phyloP scores from a whole-genome alignment of 1,139 yeast genomes.

The Candida smagusa region DNA sequence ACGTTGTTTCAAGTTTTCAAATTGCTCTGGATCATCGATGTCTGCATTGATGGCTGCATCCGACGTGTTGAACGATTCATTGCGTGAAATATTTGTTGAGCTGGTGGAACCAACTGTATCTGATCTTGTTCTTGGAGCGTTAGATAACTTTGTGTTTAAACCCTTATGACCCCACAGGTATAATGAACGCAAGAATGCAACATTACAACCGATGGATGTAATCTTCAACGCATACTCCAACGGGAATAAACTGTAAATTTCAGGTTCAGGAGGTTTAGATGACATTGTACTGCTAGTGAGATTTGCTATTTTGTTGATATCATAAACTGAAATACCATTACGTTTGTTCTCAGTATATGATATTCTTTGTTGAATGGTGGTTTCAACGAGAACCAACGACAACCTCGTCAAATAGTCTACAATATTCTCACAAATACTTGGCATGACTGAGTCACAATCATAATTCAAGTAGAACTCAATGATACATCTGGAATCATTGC shows the following conservation, averaged over 20 bases:
- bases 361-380: conserved; percentile 64
- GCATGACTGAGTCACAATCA: conserved; percentile 84
- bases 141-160: conserved; percentile 21
- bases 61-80: conserved; percentile 28
- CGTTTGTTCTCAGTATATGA: conserved; percentile 62
- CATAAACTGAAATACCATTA: conserved; percentile 69
- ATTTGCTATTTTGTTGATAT: conserved; percentile 68
- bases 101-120: conserved; percentile 40
- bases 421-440: conserved; percentile 81
- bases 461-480: conserved; percentile 92
- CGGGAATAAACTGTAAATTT: conserved; percentile 55
- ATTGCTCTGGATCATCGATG: conserved; percentile 76
- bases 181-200: conserved; percentile 77
- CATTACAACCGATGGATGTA: conserved; percentile 75
- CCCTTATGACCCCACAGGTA: conserved; percentile 89
- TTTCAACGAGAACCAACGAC: conserved; percentile 70
- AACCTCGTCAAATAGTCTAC: conserved; percentile 75
- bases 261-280: conserved; percentile 63
- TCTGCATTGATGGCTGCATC: conserved; percentile 25
- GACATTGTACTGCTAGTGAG: conserved; percentile 66
- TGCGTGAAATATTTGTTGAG: conserved; percentile 29
- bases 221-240: conserved; percentile 81
- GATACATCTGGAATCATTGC: conserved; percentile 85
- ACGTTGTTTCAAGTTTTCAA: conserved; percentile 78
- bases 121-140: conserved; percentile 22